phyloP scores from a whole-genome alignment of 1,284 basidiomycete species.

The Rhodotorula sp. region DNA sequence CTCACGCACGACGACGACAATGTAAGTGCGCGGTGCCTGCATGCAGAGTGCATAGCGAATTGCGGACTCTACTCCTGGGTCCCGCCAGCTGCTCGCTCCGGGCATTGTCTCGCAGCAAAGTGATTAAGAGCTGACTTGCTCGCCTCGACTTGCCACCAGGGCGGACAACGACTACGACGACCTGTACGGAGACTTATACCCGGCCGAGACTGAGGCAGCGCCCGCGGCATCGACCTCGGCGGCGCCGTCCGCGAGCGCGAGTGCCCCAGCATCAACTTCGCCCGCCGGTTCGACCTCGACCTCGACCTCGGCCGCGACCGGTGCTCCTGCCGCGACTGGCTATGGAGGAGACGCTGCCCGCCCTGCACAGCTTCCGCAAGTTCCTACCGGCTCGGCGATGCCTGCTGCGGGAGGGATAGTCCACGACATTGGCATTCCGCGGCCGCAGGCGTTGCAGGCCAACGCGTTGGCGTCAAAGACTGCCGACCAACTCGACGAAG shows the following conservation, averaged over 20 bases:
- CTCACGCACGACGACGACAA: not conserved
- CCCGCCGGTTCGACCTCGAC: slow-evolving; percentile 38
- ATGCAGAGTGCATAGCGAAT: too few relatives aligned
- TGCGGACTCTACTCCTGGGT: too few relatives aligned
- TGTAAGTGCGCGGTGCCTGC: too few relatives aligned
- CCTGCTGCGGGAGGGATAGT: not conserved
- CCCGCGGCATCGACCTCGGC: not conserved
- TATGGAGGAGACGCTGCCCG: slow-evolving; percentile 7
- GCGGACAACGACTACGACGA: slow-evolving; percentile 35
- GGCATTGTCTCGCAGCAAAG: not conserved
- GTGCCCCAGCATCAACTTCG: slow-evolving; percentile 1
- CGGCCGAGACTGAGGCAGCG: slow-evolving; percentile 60
- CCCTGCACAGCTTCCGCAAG: slow-evolving; percentile 32
- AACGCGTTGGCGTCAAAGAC: slow-evolving; percentile 56
- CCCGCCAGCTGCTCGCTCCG: too few relatives aligned
- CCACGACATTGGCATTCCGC: slow-evolving; percentile 5
- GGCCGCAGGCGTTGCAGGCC: slow-evolving; percentile 46
- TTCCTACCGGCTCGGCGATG: slow-evolving; percentile 4
- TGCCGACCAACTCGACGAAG: slow-evolving; percentile 95
- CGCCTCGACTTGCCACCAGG: not conserved
- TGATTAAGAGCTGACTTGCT: too few relatives aligned
- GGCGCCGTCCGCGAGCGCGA: not conserved
- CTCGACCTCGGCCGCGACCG: slow-evolving; percentile 44
- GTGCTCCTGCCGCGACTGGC: slow-evolving; percentile 14
- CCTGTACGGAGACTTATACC: slow-evolving; percentile 65